Base-by-base conservation (phyloP, 345 rosid species). In the Lepidium didymum region DNA sequence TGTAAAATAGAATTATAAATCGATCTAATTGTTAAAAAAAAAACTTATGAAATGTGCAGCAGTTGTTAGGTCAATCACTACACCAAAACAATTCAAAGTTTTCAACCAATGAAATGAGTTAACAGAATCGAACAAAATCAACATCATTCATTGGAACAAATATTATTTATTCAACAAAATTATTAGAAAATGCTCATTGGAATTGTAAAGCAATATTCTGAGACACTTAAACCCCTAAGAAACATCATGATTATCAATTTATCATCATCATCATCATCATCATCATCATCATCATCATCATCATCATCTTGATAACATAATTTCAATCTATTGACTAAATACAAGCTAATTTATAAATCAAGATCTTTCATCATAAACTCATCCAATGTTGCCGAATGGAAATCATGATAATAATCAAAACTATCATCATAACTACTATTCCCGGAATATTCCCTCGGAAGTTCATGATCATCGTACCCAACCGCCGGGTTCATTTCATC, bases 331-430 rank as follows among this genome's bases (percentile, higher is more conserved):
- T 16, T 54, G 41, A 71, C 64, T 64, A 38, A 10, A 62, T 40
- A 31, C 5, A 65, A n/a, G 42, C 19, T 51, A 41, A 59, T 58
- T 60, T 59, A 74, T 35, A 67, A 56, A 49, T 73, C 71, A 59
- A 74, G 68, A 67, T 74, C 77, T 43, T 49, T 67, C 77, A 74
- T 74, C 68, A 74, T 67, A 60, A 67, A 74, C 51, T 74, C 73
- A 37, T 74, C 77, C 73, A 74, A 67, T 33, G 42, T 59, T 23
- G 68, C 62, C n/a, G 73, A 47, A 3, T 57, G 53, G 8, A 73
- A 56, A 36, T 67, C 73, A 16, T 74, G 56, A 52, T 59, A n/a
- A 60, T 36, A 58, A 73, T 73, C 63, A 31, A 57, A 23, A 50
- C 34, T 53, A 35, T 66, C 58, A 27, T 63, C 67, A 25, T 50